phyloP scores from a whole-genome alignment of 345 rosid species.

The Rhizophora apiculata region DNA sequence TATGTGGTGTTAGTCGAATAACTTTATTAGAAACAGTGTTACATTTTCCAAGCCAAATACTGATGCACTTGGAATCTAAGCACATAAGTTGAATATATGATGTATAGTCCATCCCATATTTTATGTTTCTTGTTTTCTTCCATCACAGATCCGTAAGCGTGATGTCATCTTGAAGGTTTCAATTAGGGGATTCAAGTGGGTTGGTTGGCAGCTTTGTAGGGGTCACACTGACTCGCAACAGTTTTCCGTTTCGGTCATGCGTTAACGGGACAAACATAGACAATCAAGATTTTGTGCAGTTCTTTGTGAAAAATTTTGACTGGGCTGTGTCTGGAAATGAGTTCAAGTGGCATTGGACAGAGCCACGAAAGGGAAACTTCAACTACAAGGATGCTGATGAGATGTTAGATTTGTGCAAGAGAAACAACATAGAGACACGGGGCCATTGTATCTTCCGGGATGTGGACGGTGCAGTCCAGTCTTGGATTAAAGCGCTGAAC shows the following conservation, averaged over 20 bases:
- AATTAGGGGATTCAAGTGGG: conserved; percentile 38
- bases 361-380: conserved; percentile 66
- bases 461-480: conserved; percentile 70
- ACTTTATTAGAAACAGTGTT: neutral
- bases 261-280: conserved; percentile 74
- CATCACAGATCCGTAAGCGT: conserved; percentile 74
- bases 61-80: neutral
- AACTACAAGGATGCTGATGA: conserved; percentile 86
- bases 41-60: neutral
- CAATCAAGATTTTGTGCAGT: conserved; percentile 81
- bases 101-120: neutral
- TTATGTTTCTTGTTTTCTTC: conserved; percentile 11
- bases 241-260: conserved; percentile 86
- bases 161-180: conserved; percentile 64
- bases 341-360: conserved; percentile 98
- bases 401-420: conserved; percentile 68
- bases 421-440: conserved; percentile 53
- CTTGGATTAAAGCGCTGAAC: conserved; percentile 68
- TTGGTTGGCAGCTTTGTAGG: conserved; percentile 48
- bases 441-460: conserved; percentile 99
- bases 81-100: neutral
- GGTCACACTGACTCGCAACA: conserved; percentile 61
- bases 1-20: neutral
- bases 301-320: conserved; percentile 68
- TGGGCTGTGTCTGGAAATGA: conserved; percentile 97